Percentiles rank a stretch among this genome's conserved stretches.
Evolutionary conservation across 2,329 filamentous ascomycete species (phyloP).

Genomic region (Fragosphaeria purpurea): DNA sequence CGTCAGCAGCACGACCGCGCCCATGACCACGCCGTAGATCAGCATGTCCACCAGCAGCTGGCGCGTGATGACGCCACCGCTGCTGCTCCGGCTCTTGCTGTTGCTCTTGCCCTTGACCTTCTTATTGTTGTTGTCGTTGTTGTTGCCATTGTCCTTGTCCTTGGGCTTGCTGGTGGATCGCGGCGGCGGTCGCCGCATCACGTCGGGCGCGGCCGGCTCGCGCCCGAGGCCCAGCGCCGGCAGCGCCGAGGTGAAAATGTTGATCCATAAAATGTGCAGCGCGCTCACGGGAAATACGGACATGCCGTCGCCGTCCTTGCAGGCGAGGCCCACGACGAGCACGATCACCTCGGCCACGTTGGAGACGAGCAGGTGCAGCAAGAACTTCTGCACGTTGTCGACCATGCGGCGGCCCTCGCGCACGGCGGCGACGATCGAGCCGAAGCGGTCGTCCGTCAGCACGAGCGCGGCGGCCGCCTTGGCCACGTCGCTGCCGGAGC

Average conservation of each 20-base stretch:
- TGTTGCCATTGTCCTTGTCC: no score
- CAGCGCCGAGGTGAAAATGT: slow-evolving; percentile 82
- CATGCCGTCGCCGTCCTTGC: slow-evolving; percentile 59
- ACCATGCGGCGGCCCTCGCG: slow-evolving; percentile 78
- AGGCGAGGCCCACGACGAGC: slow-evolving; percentile 69
- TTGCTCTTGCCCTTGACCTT: no score
- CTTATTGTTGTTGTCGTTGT: no score
- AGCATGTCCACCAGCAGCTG: slow-evolving; percentile 72
- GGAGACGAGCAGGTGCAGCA: slow-evolving; percentile 67
- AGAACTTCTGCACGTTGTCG: slow-evolving; percentile 83
- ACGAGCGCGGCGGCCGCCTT: slow-evolving; percentile 77
- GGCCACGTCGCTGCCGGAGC: slow-evolving; percentile 76
- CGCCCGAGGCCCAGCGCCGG: slow-evolving; percentile 83
- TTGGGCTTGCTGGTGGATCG: no score
- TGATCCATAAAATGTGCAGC: slow-evolving; percentile 86
- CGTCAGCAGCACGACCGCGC: slow-evolving; percentile 52
- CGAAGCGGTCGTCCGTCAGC: slow-evolving; percentile 80
- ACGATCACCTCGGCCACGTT: slow-evolving; percentile 80
- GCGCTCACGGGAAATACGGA: slow-evolving; percentile 82
- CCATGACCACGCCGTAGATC: slow-evolving; percentile 71
- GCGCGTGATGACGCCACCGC: slow-evolving; percentile 64
- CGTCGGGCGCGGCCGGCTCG: slow-evolving; percentile 62
- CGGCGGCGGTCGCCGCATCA: slow-evolving; percentile 65
- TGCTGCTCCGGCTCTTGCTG: slow-evolving; percentile 31
- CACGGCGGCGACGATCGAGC: slow-evolving; percentile 73